These are phyloP conservation scores for Dothistroma septosporum DNA, from an alignment of 2,329 filamentous ascomycete species.

Conservation along the genomic window DNA sequence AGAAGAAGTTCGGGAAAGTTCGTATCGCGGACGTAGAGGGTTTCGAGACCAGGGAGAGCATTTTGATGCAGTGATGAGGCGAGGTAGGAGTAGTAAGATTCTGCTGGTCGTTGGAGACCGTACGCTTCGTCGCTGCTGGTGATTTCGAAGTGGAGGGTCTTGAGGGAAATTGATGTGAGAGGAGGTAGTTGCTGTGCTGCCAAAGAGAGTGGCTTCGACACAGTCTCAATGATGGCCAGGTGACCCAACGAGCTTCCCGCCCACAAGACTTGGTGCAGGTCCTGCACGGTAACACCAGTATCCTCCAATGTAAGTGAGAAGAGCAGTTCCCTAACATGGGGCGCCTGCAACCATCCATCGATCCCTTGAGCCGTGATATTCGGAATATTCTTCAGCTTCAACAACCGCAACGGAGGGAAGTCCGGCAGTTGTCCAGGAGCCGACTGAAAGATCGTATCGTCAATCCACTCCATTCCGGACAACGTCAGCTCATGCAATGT, in stretches of 20 bases:
- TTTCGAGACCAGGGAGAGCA: slow-evolving; percentile 66
- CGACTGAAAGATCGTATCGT: slow-evolving; percentile 70
- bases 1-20: slow-evolving; percentile 77
- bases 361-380: slow-evolving; percentile 70
- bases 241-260: slow-evolving; percentile 56
- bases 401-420: slow-evolving; percentile 69
- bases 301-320: slow-evolving; percentile 65
- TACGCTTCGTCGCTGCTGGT: slow-evolving; percentile 58
- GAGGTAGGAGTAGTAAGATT: slow-evolving; percentile 78
- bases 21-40: slow-evolving; percentile 81
- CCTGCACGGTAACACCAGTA: slow-evolving; percentile 64
- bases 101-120: slow-evolving; percentile 51
- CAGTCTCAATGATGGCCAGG: slow-evolving; percentile 55
- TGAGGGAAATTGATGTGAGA: slow-evolving; percentile 64
- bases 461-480: slow-evolving; percentile 63
- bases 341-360: slow-evolving; percentile 60
- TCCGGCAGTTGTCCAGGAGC: slow-evolving; percentile 60
- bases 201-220: slow-evolving; percentile 55
- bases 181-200: slow-evolving; percentile 52
- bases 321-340: slow-evolving; percentile 58
- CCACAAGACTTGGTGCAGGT: slow-evolving; percentile 58
- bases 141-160: slow-evolving; percentile 78
- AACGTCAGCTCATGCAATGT: slow-evolving; percentile 71
- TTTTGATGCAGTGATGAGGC: slow-evolving; percentile 75
- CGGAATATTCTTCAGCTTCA: slow-evolving; percentile 68